Conservation (phyloP, 768 basidiomycete genomes). For the Termitomyces sp. region DNA sequence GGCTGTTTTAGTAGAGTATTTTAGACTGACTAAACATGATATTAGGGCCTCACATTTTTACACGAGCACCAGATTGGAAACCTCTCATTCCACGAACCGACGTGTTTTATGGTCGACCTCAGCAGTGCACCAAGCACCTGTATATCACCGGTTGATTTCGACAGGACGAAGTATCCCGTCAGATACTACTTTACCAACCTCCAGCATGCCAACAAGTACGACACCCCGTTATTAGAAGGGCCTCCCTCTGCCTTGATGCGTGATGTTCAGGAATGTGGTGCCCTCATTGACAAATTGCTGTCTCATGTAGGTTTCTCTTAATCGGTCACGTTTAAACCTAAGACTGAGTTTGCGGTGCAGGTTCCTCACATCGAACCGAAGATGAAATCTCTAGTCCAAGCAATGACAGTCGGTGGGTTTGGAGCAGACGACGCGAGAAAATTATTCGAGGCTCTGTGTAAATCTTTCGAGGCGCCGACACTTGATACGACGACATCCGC, state of each 20-base stretch:
- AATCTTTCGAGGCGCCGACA: conserved; percentile 36
- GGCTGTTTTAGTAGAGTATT: neutral
- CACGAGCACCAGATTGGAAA: conserved; percentile 42
- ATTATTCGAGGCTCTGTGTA: conserved; percentile 47
- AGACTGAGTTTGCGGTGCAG: conserved; percentile 17
- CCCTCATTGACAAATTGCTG: conserved; percentile 34
- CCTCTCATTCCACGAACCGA: conserved; percentile 30
- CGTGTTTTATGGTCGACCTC: conserved; percentile 41
- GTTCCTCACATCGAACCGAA: conserved; percentile 37
- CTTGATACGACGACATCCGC: conserved; percentile 27
- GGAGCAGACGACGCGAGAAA: conserved; percentile 47
- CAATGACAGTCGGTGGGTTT: conserved; percentile 46
- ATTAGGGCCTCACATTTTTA: conserved; percentile 43
- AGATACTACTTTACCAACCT: conserved; percentile 28
- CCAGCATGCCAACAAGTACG: conserved; percentile 21
- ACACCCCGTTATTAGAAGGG: conserved; percentile 7
- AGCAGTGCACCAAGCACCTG: conserved; percentile 26
- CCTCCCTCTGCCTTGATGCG: conserved; percentile 22
- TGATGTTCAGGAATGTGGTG: conserved; percentile 39
- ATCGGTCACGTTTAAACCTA: neutral
- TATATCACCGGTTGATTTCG: conserved; percentile 13
- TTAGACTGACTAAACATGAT: neutral
- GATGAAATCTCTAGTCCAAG: conserved; percentile 39
- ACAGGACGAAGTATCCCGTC: conserved; percentile 20
- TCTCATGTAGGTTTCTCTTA: conserved; percentile 23